Percentiles rank a stretch among this genome's conserved stretches.
Conservation (phyloP, 352 stramenopile genomes). For the Pythium diclinum region DNA sequence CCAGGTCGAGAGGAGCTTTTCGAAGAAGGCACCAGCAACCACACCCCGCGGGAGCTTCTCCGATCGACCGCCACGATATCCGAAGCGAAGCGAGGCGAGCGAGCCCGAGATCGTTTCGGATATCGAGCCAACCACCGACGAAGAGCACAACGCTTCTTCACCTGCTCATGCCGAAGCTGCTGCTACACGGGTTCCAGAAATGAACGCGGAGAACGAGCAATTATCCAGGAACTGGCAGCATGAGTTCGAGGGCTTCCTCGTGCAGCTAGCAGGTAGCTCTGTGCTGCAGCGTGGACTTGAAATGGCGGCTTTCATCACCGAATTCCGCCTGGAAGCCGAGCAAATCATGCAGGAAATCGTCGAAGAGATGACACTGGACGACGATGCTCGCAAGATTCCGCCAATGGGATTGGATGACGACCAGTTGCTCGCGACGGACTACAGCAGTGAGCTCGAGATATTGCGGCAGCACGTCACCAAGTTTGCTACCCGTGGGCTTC, state of each 20-base stretch:
- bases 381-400: conserved; percentile 24
- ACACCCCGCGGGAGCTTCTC: conserved; percentile 18
- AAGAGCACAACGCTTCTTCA: conserved; percentile 1
- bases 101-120: conserved; percentile 20
- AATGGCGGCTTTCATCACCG: conserved; percentile 30
- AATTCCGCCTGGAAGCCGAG: conserved; percentile 44
- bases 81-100: conserved; percentile 11
- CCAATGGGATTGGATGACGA: conserved; percentile 26
- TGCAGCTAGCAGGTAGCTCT: not conserved
- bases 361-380: conserved; percentile 31
- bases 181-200: not conserved
- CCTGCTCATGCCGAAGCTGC: not conserved
- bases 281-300: conserved; percentile 23
- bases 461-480: conserved; percentile 19
- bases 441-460: conserved; percentile 9
- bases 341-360: conserved; percentile 32
- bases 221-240: not conserved
- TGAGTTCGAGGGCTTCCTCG: not conserved
- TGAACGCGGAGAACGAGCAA: not conserved
- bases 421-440: conserved; percentile 42
- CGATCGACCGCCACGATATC: not conserved
- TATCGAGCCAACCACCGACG: conserved; percentile 3
- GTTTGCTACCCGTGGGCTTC: conserved; percentile 33
- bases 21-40: not conserved
- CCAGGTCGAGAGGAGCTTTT: not conserved